These are phyloP conservation scores for Claviceps citrina DNA, from an alignment of 2,329 filamentous ascomycete species.

Conservation along the genomic window DNA sequence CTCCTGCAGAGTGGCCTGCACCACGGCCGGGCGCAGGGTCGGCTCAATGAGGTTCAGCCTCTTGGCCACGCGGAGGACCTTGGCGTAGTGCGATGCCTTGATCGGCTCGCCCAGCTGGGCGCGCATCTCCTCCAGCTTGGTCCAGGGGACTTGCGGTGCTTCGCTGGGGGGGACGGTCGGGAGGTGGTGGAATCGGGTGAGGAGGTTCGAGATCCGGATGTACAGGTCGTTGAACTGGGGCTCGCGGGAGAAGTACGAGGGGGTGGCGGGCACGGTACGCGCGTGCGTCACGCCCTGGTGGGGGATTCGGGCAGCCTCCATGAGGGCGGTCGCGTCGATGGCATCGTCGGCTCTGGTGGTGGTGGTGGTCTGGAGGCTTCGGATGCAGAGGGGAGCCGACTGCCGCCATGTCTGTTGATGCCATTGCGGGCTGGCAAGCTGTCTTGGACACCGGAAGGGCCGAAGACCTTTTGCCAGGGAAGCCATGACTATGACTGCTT, in stretches of 20 bases:
- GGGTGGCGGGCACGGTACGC: slow-evolving; percentile 67
- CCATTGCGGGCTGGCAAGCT: slow-evolving; percentile 17
- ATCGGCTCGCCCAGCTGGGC: slow-evolving; percentile 55
- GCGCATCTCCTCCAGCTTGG: slow-evolving; percentile 62
- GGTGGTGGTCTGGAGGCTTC: slow-evolving; percentile 12
- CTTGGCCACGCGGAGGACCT: slow-evolving; percentile 60
- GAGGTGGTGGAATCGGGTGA: slow-evolving; percentile 56
- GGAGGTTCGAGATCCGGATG: slow-evolving; percentile 55
- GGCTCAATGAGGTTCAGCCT: slow-evolving; percentile 77
- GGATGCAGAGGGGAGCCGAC: slow-evolving; percentile 13
- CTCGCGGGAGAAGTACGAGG: slow-evolving; percentile 87
- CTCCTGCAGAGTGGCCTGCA: slow-evolving; percentile 45
- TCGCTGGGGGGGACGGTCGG: slow-evolving; percentile 52
- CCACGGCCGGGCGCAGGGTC: slow-evolving; percentile 53
- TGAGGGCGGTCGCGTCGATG: slow-evolving; percentile 7
- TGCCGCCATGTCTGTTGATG: slow-evolving; percentile 13
- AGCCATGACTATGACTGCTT: slow-evolving; percentile 22
- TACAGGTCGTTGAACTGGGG: slow-evolving; percentile 76
- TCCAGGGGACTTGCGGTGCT: slow-evolving; percentile 65
- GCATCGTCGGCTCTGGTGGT: slow-evolving; percentile 8
- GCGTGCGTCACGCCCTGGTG: slow-evolving; percentile 32
- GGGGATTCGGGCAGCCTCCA: slow-evolving; percentile 15
- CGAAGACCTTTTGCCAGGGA: slow-evolving; percentile 20
- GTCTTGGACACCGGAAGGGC: slow-evolving; percentile 21
- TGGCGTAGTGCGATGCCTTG: slow-evolving; percentile 62